Conservation (phyloP, 2,329 filamentous ascomycete genomes). For the Talaromyces sp. region DNA sequence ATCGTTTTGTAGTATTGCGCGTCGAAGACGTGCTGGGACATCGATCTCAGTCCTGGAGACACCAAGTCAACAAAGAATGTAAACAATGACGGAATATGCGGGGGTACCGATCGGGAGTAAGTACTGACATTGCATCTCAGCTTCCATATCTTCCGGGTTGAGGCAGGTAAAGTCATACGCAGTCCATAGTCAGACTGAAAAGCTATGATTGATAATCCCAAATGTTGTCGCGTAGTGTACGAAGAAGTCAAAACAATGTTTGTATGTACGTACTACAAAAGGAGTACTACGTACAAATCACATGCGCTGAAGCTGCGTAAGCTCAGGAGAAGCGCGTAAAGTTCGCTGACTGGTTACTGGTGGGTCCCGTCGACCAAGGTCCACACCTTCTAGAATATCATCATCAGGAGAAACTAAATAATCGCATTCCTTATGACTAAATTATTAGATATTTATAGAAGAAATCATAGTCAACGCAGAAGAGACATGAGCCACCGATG, state of each 20-base stretch:
- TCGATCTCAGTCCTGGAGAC: slow-evolving; percentile 23
- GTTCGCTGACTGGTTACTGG: not conserved
- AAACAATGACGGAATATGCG: slow-evolving; percentile 7
- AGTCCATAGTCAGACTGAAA: not conserved
- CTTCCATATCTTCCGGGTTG: slow-evolving; percentile 15
- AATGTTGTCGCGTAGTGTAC: not conserved
- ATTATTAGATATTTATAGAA: not conserved
- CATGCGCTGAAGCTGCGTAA: slow-evolving; percentile 8
- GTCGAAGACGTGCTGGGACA: slow-evolving; percentile 69
- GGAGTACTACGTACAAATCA: not conserved
- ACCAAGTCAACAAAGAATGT: not conserved
- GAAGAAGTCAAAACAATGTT: not conserved
- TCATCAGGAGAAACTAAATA: not conserved
- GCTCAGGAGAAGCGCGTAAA: not conserved
- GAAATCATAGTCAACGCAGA: not conserved
- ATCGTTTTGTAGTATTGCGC: slow-evolving; percentile 75
- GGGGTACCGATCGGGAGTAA: not conserved
- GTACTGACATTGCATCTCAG: slow-evolving; percentile 16
- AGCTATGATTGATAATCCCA: not conserved
- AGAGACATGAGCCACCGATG: slow-evolving; percentile 1
- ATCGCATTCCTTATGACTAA: not conserved
- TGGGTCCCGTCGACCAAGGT: not conserved
- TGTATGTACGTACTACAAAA: not conserved
- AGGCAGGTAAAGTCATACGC: not conserved
- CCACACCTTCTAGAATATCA: slow-evolving; percentile 1